These are phyloP conservation scores for Metroxylon sagu DNA, from an alignment of 176 grass and related monocot genomes.

Conservation along the genomic window DNA sequence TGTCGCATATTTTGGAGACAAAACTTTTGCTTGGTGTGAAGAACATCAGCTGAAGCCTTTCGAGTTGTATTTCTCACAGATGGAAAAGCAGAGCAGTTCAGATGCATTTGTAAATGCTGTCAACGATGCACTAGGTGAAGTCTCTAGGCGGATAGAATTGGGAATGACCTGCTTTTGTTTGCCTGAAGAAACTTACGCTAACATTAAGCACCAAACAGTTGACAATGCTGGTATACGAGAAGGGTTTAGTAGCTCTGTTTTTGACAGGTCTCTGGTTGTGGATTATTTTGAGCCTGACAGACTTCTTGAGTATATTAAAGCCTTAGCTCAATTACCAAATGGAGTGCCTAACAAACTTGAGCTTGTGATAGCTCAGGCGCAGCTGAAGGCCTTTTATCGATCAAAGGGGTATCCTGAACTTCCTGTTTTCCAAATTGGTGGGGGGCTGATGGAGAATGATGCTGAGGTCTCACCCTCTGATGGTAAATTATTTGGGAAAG, in stretches of 20 bases:
- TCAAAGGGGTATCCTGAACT: conserved; percentile 70
- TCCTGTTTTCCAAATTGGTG: conserved; percentile 55
- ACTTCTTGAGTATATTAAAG: conserved; percentile 62
- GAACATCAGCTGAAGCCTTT: conserved; percentile 85
- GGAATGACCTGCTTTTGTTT: conserved; percentile 76
- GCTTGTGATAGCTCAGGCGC: conserved; percentile 59
- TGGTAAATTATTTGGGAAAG: conserved; percentile 24
- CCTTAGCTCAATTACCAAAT: conserved; percentile 45
- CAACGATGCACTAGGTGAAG: conserved; percentile 66
- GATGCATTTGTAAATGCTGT: conserved; percentile 69
- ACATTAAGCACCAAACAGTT: conserved; percentile 44
- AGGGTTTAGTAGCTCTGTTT: conserved; percentile 49
- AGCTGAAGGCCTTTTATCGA: conserved; percentile 69
- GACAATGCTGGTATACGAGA: conserved; percentile 89
- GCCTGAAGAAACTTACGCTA: conserved; percentile 43
- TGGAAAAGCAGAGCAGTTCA: conserved; percentile 82
- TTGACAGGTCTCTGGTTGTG: conserved; percentile 54
- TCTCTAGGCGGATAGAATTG: conserved; percentile 62
- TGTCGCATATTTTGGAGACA: conserved; percentile 93
- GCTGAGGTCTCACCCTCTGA: conserved; percentile 12
- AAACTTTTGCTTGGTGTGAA: conserved; percentile 96
- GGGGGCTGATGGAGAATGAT: conserved; percentile 44
- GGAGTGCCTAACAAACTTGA: conserved; percentile 51
- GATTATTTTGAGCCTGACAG: conserved; percentile 52
- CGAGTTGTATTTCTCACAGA: conserved; percentile 55